Conservation (phyloP, 371 early-diverging fungal species). For the Rhizopus delemar region DNA sequence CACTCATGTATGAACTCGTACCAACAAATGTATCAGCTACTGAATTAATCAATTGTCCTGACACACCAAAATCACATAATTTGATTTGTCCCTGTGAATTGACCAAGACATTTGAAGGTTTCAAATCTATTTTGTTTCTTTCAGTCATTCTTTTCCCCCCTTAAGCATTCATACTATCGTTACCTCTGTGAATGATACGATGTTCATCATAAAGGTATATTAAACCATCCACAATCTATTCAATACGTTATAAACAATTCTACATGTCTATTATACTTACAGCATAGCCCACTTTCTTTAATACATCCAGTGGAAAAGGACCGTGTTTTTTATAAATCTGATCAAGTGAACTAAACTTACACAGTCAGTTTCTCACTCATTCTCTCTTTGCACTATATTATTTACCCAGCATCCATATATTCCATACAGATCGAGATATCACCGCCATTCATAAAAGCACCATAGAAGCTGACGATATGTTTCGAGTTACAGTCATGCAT, state of each 20-base stretch:
- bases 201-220: conserved; percentile 83
- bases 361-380: neutral
- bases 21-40: conserved; percentile 90
- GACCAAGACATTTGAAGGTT: conserved; percentile 81
- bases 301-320: conserved; percentile 73
- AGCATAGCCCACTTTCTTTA: conserved; percentile 74
- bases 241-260: neutral
- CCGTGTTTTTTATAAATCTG: conserved; percentile 77
- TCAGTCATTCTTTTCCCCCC: neutral
- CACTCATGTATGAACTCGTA: conserved; percentile 90
- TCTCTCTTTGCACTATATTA: neutral
- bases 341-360: conserved; percentile 67
- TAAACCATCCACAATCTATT: conserved; percentile 72
- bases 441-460: conserved; percentile 80
- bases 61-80: conserved; percentile 90
- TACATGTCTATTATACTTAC: conserved; percentile 40
- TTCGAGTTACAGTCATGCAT: conserved; percentile 83
- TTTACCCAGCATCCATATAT: conserved; percentile 82
- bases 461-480: conserved; percentile 89
- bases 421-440: conserved; percentile 93
- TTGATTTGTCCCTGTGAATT: conserved; percentile 84
- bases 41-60: conserved; percentile 79
- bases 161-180: neutral
- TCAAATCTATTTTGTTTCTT: conserved; percentile 57
- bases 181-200: conserved; percentile 86